Percentiles rank a stretch among this genome's conserved stretches.
These are phyloP conservation scores for Tympanopsis confertula DNA, from an alignment of 2,329 filamentous ascomycete species.

Conservation along the genomic window DNA sequence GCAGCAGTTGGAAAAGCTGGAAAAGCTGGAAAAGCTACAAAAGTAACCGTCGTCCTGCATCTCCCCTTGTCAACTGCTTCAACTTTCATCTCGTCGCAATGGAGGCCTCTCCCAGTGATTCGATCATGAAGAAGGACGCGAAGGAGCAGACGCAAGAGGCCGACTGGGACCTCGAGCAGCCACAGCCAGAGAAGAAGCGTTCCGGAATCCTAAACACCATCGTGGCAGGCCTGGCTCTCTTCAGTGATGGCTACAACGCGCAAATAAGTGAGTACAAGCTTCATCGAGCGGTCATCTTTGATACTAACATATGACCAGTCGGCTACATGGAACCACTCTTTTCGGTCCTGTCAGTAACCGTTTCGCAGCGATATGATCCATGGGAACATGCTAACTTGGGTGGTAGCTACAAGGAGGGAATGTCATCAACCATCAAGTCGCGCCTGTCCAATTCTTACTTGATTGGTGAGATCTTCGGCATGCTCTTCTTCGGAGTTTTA, in stretches of 20 bases:
- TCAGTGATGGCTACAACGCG: constrained; percentile 24
- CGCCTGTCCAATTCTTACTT: constrained; percentile 42
- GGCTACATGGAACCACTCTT: constrained; percentile 23
- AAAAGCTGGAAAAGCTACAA: too few species aligned
- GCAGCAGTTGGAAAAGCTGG: too few species aligned
- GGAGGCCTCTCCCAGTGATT: too few species aligned
- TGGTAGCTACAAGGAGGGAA: constrained; percentile 27
- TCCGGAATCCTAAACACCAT: constrained; percentile 19
- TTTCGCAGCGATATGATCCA: too few species aligned
- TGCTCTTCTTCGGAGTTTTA: constrained; percentile 37
- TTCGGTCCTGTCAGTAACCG: constrained; percentile 15
- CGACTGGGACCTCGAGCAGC: too few species aligned
- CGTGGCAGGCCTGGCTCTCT: constrained; percentile 20
- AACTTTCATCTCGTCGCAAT: too few species aligned
- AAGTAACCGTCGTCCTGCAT: too few species aligned
- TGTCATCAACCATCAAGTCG: constrained; percentile 30
- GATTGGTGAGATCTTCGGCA: constrained; percentile 43
- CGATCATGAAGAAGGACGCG: too few species aligned
- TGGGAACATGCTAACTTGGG: too few species aligned
- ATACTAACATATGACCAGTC: background rate
- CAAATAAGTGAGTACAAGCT: constrained; percentile 16
- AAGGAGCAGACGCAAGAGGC: too few species aligned
- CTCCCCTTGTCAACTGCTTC: too few species aligned
- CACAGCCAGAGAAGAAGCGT: constrained; percentile 3
- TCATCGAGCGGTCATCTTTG: too few species aligned